Base-by-base conservation (phyloP, 352 stramenopile species). In the Peronosclerospora sorghi region DNA sequence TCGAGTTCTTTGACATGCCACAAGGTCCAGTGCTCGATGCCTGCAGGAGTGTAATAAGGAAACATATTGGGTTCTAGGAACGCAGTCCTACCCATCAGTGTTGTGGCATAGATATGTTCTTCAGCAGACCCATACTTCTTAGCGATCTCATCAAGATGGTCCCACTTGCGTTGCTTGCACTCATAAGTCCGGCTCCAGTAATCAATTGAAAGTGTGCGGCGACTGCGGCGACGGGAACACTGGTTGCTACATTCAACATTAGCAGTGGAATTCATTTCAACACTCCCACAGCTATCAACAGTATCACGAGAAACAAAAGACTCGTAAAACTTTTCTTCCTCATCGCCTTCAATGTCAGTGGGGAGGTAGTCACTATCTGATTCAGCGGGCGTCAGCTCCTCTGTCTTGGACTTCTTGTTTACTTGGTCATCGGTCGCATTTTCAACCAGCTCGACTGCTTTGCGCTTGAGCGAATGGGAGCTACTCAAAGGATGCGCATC, bases 1-100 rank as follows among this genome's bases (percentile, higher is more conserved):
- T 58, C 68, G 28, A 92, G 53, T 26, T 92, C 77, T 35, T 77
- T 65, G 10, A 83, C 41, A 53, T 88, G 78, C 80, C 80, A 92
- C 54, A 92, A 48, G 48, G 80, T 92, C 76, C 76, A 92, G 60
- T 92, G 80, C 56, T 90, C 77, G 51, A 92, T 92, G 56, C 77
- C 80, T 74, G 68, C 64, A 46, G 80, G 80, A 35, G 80, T 92
- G 54, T 84, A 62, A 77, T 92, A 92, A 19, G 80, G 80, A 77
- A 92, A 92, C 80, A 92, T 92, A 41, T 92, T 92, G 28, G 80
- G 80, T 51, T 92, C 80, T 56, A 92, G 62, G 46, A 62, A 85
- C 41, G 79, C 73, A 49, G 65, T 86, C 61, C 73, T 82, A 82
- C 71, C 66, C 52, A 82, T 81, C 48, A 91, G 59, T 45, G 75